Percentiles rank a stretch among this genome's conserved stretches.
phyloP scores from a whole-genome alignment of 2,329 filamentous ascomycete species.

The Graphilbum sp. region DNA sequence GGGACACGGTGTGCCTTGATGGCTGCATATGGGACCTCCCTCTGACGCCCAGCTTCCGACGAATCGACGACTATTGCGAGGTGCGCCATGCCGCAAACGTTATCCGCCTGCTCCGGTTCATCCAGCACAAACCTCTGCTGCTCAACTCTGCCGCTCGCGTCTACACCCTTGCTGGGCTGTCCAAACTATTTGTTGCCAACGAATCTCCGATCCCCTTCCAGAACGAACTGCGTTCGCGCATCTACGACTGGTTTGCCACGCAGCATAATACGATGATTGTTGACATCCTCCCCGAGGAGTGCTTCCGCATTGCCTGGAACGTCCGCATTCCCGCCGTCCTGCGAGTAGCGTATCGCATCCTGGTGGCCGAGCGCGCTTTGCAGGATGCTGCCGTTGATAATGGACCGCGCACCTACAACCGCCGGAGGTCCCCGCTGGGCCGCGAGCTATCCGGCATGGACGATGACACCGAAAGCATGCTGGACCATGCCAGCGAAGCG shows the following conservation, averaged over 20 bases:
- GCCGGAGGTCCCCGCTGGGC: conserved; percentile 19
- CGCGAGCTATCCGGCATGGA: conserved; percentile 31
- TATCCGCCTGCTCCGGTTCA: conserved; percentile 40
- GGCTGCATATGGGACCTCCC: conserved; percentile 6
- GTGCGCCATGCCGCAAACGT: conserved; percentile 48
- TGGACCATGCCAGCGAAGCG: conserved; percentile 34
- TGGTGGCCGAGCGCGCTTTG: conserved; percentile 47
- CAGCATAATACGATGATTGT: conserved; percentile 40
- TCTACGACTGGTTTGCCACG: conserved; percentile 42
- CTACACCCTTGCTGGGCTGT: conserved; percentile 49
- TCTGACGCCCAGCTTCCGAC: conserved; percentile 15
- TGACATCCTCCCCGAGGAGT: conserved; percentile 45
- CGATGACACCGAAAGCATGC: conserved; percentile 32
- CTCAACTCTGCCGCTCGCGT: conserved; percentile 50
- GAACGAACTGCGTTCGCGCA: conserved; percentile 21
- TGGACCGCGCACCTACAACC: conserved; percentile 2
- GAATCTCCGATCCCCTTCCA: not conserved
- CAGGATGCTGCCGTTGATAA: conserved; percentile 16
- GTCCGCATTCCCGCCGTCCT: conserved; percentile 26
- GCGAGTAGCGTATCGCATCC: conserved; percentile 36
- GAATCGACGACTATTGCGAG: conserved; percentile 43
- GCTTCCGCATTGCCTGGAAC: conserved; percentile 37
- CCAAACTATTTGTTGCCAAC: conserved; percentile 34
- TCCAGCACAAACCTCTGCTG: conserved; percentile 27
- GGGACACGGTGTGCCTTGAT: too few species aligned